Evolutionary conservation across 169 alveolate genomes (phyloP).

Genomic region (Blepharisma undulans): DNA sequence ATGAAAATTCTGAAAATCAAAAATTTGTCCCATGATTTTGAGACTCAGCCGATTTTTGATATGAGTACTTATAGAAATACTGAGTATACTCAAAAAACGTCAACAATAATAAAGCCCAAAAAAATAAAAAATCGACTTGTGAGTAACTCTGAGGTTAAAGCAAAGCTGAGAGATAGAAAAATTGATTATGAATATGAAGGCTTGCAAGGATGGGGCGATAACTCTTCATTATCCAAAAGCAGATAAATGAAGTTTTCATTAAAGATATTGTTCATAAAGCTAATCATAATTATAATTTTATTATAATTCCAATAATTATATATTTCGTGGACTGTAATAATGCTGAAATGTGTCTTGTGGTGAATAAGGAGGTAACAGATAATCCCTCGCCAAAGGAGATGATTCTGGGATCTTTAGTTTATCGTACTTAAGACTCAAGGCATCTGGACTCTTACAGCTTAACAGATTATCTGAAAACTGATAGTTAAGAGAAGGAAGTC

Average conservation of each 20-base stretch:
- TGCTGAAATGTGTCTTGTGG: not conserved
- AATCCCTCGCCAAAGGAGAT: not conserved
- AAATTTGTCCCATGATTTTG: not conserved
- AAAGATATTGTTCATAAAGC: not conserved
- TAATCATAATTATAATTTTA: too few species aligned
- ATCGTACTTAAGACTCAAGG: not conserved
- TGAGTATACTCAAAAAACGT: too few species aligned
- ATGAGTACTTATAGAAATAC: too few species aligned
- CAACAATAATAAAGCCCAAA: too few species aligned
- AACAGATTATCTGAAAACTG: not conserved
- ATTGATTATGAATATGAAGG: not conserved
- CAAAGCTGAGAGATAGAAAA: not conserved
- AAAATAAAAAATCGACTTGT: too few species aligned
- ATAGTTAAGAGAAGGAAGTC: not conserved
- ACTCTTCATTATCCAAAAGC: not conserved
- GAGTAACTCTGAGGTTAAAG: too few species aligned
- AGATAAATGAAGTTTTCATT: not conserved
- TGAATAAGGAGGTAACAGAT: not conserved
- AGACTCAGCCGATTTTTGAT: not conserved
- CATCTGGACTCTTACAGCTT: not conserved
- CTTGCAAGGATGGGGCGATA: not conserved
- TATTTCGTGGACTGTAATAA: not conserved
- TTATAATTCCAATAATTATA: not conserved
- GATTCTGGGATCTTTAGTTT: not conserved
- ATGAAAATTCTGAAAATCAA: too few species aligned